Conservation (phyloP, 208 protist species). For the Leishmania lainsoni region DNA sequence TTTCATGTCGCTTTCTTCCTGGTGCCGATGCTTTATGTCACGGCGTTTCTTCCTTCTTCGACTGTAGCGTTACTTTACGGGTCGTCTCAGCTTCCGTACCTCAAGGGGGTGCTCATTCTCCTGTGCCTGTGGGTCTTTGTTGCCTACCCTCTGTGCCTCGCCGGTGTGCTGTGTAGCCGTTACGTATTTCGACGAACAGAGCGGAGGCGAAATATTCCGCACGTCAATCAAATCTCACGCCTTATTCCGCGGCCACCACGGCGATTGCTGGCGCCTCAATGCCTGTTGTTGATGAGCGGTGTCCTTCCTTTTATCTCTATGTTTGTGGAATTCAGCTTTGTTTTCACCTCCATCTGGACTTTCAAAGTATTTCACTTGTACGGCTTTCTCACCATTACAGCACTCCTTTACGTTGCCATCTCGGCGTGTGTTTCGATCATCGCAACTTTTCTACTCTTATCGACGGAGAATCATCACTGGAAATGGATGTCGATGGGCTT, state of each 20-base stretch:
- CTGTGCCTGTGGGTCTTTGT: constrained; percentile 82
- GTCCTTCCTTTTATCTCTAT: constrained; percentile 95
- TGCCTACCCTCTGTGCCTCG: constrained; percentile 82
- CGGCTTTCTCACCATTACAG: constrained; percentile 94
- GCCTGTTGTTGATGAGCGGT: constrained; percentile 79
- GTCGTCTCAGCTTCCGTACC: constrained; percentile 55
- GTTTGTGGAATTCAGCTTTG: constrained; percentile 96
- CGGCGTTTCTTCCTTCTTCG: constrained; percentile 6
- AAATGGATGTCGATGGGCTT: constrained; percentile 92
- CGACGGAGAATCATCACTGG: constrained; percentile 94
- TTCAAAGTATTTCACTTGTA: constrained; percentile 98
- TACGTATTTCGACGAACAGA: constrained; percentile 40
- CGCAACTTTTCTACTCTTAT: constrained; percentile 93
- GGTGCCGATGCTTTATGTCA: constrained; percentile 8
- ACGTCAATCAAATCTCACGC: constrained; percentile 93
- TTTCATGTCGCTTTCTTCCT: constrained; percentile 28
- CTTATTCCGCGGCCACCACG: constrained; percentile 88
- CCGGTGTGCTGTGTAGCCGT: constrained; percentile 89
- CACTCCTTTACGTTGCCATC: constrained; percentile 89
- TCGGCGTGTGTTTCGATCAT: constrained; percentile 90
- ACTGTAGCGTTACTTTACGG: constrained; percentile 44
- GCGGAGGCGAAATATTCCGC: constrained; percentile 51
- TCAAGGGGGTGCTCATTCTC: constrained; percentile 63
- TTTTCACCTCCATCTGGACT: constrained; percentile 96
- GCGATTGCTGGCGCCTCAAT: constrained; percentile 30